Base-by-base conservation (phyloP, 495 filamentous ascomycete genomes). In the Daldinia bambusicola region DNA sequence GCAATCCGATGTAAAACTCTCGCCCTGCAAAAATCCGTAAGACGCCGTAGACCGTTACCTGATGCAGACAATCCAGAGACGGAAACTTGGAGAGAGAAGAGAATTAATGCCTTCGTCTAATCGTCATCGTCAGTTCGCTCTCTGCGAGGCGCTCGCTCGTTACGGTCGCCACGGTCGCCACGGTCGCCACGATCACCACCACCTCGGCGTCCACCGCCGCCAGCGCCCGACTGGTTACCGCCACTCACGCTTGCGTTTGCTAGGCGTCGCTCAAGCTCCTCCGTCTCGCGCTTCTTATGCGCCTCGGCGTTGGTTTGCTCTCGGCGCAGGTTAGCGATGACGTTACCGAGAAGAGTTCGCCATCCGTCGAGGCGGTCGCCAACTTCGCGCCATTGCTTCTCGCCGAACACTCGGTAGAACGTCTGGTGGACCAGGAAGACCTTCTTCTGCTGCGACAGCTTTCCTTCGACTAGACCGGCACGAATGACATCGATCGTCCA, bases 401-500 rank as follows among this genome's bases (percentile, higher is more conserved):
- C 92, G 64, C 93, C 93, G 74, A 99, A 98, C 30, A 97, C 95
- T 32, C 95, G 88, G 86, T 98, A 97, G 62, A 93, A 96, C 69
- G 92, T 92, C 67, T 93, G 87, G 83, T 99, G 95, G 48, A 99
- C 92, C 13, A 97, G 84, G 86, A 99, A 98, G 31, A 93, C 91
- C 76, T 93, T 88, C 69, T 92, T 92, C 74, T 93, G 86, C 83
- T 99, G 95, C 22, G 89, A 92, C 56, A 99, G 86, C 80, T 95
- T 94, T 68, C 95, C 95, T 83, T 99, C 95, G 57, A 98, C 91
- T 18, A 99, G 89, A 37, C 92, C 92, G 43, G 94, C 93, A 43
- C 96, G 92, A 80, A 99, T 97, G 55, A 95, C 93, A 80, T 99
- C 96, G 70, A 99, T 99, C 57, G 97, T 91, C 95, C 95, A 99